A percentile compares a stretch with the other conserved stretches of the same genome.
Conservation (phyloP, 768 basidiomycete species). For the Tulasnella sp. region DNA sequence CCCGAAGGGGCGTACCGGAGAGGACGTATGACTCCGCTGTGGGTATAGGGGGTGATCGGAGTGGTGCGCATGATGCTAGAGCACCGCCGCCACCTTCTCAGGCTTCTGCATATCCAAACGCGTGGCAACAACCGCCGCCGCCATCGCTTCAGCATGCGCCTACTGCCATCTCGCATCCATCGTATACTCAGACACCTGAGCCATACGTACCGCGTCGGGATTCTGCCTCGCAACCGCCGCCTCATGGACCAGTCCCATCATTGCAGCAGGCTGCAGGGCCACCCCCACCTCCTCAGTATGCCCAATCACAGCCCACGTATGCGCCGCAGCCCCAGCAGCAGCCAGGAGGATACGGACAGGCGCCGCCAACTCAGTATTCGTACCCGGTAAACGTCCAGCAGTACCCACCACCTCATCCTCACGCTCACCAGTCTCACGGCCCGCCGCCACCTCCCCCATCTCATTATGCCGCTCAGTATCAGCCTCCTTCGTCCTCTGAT, state of each 20-base stretch:
- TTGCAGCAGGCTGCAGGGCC: background rate
- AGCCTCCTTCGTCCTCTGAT: background rate
- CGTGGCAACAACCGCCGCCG: too few relatives aligned
- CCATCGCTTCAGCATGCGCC: too few relatives aligned
- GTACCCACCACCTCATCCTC: background rate
- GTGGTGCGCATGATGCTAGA: too few relatives aligned
- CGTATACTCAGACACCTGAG: background rate
- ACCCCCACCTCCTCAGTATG: background rate
- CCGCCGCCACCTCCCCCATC: background rate
- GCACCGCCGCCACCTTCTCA: too few relatives aligned
- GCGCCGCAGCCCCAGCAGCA: background rate
- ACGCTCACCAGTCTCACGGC: slow-evolving; percentile 7
- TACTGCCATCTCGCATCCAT: background rate
- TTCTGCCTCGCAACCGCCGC: background rate
- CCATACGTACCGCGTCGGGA: background rate
- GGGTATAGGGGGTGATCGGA: too few relatives aligned
- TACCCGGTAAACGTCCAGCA: too few relatives aligned
- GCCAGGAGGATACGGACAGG: background rate
- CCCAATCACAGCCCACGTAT: background rate
- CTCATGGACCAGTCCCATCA: background rate
- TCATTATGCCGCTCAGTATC: background rate
- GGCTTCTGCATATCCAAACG: too few relatives aligned
- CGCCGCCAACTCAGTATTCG: background rate
- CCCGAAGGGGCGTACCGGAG: background rate
- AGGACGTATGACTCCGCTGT: too few relatives aligned